Base-by-base conservation (phyloP, 345 rosid species). In the Lenwebbia sp. region DNA sequence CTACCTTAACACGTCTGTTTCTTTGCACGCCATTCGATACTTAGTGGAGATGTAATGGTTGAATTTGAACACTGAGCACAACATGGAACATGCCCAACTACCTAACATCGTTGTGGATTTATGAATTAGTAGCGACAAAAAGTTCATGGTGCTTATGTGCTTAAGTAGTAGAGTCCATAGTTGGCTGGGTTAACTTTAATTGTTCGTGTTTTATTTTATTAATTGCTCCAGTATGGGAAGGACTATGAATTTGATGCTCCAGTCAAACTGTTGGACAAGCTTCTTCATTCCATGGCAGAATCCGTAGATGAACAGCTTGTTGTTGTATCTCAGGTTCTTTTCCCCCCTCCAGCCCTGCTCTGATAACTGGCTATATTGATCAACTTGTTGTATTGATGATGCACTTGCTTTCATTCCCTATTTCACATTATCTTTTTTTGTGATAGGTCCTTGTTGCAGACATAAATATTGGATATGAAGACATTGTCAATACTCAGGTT, bases 161-260 rank as follows among this genome's bases (percentile, higher is more conserved):
- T 70, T 70, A 33, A 70, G 25, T 33, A 17, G 25, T 17, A 70
- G 78, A 70, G 78, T 70, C 44, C 78, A 70, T 2, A 0, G 44
- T 19, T 65, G 78, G 44, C 19, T 62, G 75, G 28, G 75, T 62
- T 53, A 53, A 83, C 44, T 83, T 83, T 83, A 23, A 83, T 53
- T 52, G 44, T 12, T 70, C n/a, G 23, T 83, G 50, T 56, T 82
- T 30, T 53, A 28, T 54, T 60, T 7, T 55, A 65, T 87, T 65
- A 28, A 70, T 84, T 88, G 54, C 52, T 37, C n/a, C 93, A 95
- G 99, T 95, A 96, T 88, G 98, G 99, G 56, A 96, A 96, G 93
- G 98, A 95, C 62, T 96, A 95, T 83, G 99, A 96, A 87, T 96
- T 93, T 86, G 98, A 96, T 90, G 97, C 99, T 84, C 98, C 99